Evolutionary conservation across 2,329 filamentous ascomycete species (phyloP).

Genomic region (Ceratocystis variospora): DNA sequence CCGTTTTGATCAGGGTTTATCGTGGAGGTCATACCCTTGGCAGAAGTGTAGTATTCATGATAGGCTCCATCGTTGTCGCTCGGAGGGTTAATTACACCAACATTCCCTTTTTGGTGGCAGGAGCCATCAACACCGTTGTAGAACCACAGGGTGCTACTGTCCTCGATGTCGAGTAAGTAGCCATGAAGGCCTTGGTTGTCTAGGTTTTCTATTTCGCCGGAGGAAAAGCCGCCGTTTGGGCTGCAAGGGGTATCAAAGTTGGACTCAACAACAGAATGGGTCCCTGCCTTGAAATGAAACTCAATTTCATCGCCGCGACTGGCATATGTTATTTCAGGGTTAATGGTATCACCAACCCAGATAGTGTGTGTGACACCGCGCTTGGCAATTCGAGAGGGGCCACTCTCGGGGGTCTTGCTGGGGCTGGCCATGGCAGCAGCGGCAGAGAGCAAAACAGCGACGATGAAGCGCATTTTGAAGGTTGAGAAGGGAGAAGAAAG

Average conservation of each 20-base stretch:
- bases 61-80: too few relatives aligned
- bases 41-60: too few relatives aligned
- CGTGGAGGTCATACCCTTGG: too few relatives aligned
- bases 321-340: neutral
- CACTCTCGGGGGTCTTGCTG: neutral
- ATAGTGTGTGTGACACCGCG: neutral
- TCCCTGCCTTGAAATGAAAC: neutral
- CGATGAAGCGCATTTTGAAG: neutral
- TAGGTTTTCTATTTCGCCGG: neutral
- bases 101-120: too few relatives aligned
- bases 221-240: slow-evolving; percentile 19
- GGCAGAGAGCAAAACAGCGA: neutral
- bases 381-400: neutral
- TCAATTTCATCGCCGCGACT: neutral
- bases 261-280: neutral
- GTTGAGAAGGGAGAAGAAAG: too few relatives aligned
- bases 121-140: too few relatives aligned
- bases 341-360: neutral
- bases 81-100: too few relatives aligned
- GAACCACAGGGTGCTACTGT: too few relatives aligned
- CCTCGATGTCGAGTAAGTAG: too few relatives aligned
- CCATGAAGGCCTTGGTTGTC: too few relatives aligned
- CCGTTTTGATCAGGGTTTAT: too few relatives aligned
- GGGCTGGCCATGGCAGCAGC: neutral
- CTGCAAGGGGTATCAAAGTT: slow-evolving; percentile 33